phyloP scores from a whole-genome alignment of 2,329 filamentous ascomycete genomes.

The Tolypocladium pustulatum region DNA sequence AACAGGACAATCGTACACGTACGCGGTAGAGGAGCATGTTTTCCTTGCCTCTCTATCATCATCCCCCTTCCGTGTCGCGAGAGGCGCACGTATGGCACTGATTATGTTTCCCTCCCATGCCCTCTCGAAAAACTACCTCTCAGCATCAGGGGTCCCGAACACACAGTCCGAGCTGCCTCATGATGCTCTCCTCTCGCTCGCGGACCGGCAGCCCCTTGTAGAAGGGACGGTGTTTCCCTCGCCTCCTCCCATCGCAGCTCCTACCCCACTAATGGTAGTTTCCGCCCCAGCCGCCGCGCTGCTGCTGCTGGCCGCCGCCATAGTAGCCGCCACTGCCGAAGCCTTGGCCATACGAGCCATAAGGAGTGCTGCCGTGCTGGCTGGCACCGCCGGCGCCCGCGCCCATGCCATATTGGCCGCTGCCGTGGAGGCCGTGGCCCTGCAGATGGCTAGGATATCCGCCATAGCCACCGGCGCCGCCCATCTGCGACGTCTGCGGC shows the following conservation, averaged over 20 bases:
- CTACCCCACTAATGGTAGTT: constrained; percentile 43
- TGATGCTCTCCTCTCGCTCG: constrained; percentile 6
- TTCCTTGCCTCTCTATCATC: constrained; percentile 3
- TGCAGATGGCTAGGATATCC: constrained; percentile 46
- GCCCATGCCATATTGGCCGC: constrained; percentile 44
- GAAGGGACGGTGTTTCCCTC: constrained; percentile 3
- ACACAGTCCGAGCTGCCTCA: constrained; percentile 7
- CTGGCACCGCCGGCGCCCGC: constrained; percentile 34
- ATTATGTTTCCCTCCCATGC: constrained; percentile 19
- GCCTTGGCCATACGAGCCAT: constrained; percentile 40
- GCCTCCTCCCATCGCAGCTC: constrained; percentile 15
- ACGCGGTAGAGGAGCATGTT: constrained; percentile 11
- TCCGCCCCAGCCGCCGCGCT: constrained; percentile 46
- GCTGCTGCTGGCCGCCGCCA: constrained; percentile 24
- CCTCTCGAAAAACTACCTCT: constrained; percentile 8
- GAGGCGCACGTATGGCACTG: constrained; percentile 15
- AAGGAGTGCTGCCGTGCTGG: constrained; percentile 42
- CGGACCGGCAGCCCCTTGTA: constrained; percentile 2
- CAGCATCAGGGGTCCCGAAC: constrained; percentile 3
- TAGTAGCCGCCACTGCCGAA: constrained; percentile 39
- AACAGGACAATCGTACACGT: constrained; percentile 26
- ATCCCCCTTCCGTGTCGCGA: constrained; percentile 4
- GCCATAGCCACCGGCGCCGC: constrained; percentile 37
- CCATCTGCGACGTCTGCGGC: constrained; percentile 45
- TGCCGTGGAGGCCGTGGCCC: constrained; percentile 42